Conservation (phyloP, 2,329 filamentous ascomycete genomes). For the Pseudogymnoascus sp. region DNA sequence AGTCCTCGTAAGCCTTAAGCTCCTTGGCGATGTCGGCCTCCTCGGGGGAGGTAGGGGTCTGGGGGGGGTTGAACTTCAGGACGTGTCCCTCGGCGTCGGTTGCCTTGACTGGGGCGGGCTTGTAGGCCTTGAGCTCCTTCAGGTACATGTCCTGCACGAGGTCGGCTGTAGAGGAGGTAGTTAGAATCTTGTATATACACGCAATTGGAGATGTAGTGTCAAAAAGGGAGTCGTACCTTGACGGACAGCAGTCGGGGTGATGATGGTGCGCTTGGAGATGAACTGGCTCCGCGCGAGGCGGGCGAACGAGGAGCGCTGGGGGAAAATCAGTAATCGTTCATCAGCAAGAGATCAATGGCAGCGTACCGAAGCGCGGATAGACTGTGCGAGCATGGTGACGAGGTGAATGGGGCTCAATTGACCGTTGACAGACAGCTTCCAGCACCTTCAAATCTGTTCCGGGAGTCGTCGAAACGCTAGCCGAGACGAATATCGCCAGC, state of each 20-base stretch:
- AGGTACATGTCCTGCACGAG: slow-evolving; percentile 97
- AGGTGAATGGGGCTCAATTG: slow-evolving; percentile 25
- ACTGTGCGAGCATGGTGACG: slow-evolving; percentile 29
- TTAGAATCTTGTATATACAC: background rate
- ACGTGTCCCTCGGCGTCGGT: slow-evolving; percentile 85
- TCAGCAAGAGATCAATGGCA: slow-evolving; percentile 12
- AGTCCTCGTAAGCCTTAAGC: slow-evolving; percentile 87
- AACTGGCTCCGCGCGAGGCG: slow-evolving; percentile 27
- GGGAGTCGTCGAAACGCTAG: slow-evolving; percentile 9
- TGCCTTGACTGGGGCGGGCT: slow-evolving; percentile 73
- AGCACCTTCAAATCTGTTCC: slow-evolving; percentile 9
- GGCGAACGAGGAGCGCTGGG: slow-evolving; percentile 28
- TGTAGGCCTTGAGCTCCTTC: slow-evolving; percentile 92
- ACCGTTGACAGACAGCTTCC: slow-evolving; percentile 13
- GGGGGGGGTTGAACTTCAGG: slow-evolving; percentile 73
- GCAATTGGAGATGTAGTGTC: background rate
- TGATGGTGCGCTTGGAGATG: slow-evolving; percentile 26
- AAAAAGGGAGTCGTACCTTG: slow-evolving; percentile 22
- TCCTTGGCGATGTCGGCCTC: slow-evolving; percentile 87
- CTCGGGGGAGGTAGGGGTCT: slow-evolving; percentile 80
- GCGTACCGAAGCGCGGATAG: slow-evolving; percentile 29
- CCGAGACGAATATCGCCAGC: slow-evolving; percentile 3
- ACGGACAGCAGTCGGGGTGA: slow-evolving; percentile 28
- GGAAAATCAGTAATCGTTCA: slow-evolving; percentile 14
- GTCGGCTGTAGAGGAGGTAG: slow-evolving; percentile 57